phyloP scores from a whole-genome alignment of 805 yeast genomes.

The Pichia rugopelliculosa region DNA sequence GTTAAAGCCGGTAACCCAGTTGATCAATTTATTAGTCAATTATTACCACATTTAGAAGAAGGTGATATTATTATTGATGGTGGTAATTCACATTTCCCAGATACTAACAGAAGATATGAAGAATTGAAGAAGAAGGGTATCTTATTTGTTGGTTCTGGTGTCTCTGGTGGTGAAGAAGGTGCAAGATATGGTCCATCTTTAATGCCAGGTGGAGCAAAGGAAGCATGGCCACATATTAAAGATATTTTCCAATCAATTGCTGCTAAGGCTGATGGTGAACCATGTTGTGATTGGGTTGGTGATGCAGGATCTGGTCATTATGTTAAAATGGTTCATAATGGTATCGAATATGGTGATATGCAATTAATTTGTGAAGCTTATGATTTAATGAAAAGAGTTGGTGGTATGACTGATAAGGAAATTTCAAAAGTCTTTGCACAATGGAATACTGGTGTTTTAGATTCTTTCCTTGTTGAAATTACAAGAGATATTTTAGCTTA shows the following conservation, averaged over 20 bases:
- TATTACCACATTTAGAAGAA: slow-evolving; percentile 85
- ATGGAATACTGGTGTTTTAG: slow-evolving; percentile 97
- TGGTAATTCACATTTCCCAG: slow-evolving; percentile 99
- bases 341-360: slow-evolving; percentile 99
- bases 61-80: slow-evolving; percentile 99
- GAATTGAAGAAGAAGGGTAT: slow-evolving; percentile 84
- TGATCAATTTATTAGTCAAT: slow-evolving; percentile 81
- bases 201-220: slow-evolving; percentile 98
- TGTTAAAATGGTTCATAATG: slow-evolving; percentile 99
- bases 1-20: slow-evolving; percentile 97
- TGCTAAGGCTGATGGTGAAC: slow-evolving; percentile 96
- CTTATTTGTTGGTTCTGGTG: slow-evolving; percentile 96
- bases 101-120: slow-evolving; percentile 91
- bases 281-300: slow-evolving; percentile 99
- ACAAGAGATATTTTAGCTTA: slow-evolving; percentile 89
- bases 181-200: slow-evolving; percentile 98
- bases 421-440: slow-evolving; percentile 84
- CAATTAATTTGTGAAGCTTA: slow-evolving; percentile 97
- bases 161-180: slow-evolving; percentile 99
- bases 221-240: slow-evolving; percentile 99
- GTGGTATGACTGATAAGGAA: slow-evolving; percentile 84
- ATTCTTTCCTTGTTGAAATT: slow-evolving; percentile 94
- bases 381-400: slow-evolving; percentile 90
- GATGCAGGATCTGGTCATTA: slow-evolving; percentile 98
- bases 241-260: slow-evolving; percentile 92